Evolutionary conservation across 2,329 filamentous ascomycete genomes (phyloP).

Genomic region (Diaporthe aspalathi): DNA sequence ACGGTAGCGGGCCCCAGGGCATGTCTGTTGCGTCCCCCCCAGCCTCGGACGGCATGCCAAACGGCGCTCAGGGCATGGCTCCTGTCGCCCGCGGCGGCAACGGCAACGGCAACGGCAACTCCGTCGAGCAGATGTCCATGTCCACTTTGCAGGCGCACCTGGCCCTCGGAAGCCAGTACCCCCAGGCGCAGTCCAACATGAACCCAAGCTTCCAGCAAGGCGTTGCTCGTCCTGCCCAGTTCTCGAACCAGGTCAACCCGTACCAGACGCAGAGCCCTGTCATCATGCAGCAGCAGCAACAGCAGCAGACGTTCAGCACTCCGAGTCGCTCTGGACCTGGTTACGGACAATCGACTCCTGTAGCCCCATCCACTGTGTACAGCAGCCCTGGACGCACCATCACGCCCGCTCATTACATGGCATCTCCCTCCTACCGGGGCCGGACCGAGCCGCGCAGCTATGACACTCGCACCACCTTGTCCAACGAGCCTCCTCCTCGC

Average conservation of each 20-base stretch:
- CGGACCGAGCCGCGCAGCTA: conserved; percentile 57
- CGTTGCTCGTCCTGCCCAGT: not conserved
- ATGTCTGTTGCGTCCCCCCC: not conserved
- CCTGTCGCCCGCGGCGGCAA: not conserved
- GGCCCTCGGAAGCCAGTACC: conserved; percentile 2
- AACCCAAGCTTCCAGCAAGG: not conserved
- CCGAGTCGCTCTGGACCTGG: not conserved
- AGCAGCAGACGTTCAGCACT: not conserved
- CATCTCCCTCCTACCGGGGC: not conserved
- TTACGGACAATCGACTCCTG: conserved; percentile 1
- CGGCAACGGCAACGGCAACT: not conserved
- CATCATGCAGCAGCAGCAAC: conserved; percentile 23
- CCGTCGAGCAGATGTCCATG: conserved; percentile 32
- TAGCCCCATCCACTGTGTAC: not conserved
- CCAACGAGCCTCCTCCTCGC: conserved; percentile 51
- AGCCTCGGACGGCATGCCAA: not conserved
- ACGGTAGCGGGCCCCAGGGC: not conserved
- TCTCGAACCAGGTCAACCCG: not conserved
- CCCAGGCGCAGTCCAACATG: not conserved
- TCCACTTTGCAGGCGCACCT: conserved; percentile 29
- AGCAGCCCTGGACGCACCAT: not conserved
- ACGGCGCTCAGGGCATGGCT: not conserved
- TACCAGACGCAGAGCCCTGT: not conserved
- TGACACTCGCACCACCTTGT: conserved; percentile 49
- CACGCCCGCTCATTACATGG: not conserved